Evolutionary conservation across 345 rosid species (phyloP).

Genomic region (Brassica napus): DNA sequence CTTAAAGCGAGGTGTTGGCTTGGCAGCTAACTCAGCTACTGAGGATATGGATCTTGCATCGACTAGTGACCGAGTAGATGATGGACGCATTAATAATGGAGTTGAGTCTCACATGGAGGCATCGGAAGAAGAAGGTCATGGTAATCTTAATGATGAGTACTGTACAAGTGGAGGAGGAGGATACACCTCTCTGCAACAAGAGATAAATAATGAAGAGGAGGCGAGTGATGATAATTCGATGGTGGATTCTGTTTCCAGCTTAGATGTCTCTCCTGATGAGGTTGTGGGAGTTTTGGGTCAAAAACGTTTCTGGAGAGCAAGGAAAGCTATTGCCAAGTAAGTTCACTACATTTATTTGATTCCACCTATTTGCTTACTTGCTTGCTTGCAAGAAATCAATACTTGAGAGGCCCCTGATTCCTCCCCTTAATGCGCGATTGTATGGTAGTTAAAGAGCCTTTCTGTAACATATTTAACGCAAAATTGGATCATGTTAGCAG

Average conservation of each 20-base stretch:
- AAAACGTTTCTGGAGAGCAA: conserved; percentile 90
- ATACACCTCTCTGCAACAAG: conserved; percentile 30
- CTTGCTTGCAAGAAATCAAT: background rate
- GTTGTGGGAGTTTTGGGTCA: conserved; percentile 88
- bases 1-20: conserved; percentile 27
- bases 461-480: conserved; percentile 37
- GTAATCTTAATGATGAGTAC: conserved; percentile 40
- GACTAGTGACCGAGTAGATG: conserved; percentile 36
- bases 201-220: conserved; percentile 49
- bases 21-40: conserved; percentile 26
- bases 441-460: conserved; percentile 39
- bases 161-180: conserved; percentile 37
- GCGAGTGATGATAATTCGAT: conserved; percentile 54
- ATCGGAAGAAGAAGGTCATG: conserved; percentile 42
- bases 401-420: conserved; percentile 41
- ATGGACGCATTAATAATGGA: conserved; percentile 39
- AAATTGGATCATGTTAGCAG: conserved; percentile 63
- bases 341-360: conserved; percentile 34
- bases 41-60: conserved; percentile 32
- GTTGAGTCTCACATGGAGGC: conserved; percentile 30
- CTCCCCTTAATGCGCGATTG: conserved; percentile 37
- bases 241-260: conserved; percentile 61
- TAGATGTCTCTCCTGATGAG: conserved; percentile 77
- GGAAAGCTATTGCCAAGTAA: conserved; percentile 88
- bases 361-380: background rate